Conservation (phyloP, 306 rosid species). For the Trifolium subterraneum region DNA sequence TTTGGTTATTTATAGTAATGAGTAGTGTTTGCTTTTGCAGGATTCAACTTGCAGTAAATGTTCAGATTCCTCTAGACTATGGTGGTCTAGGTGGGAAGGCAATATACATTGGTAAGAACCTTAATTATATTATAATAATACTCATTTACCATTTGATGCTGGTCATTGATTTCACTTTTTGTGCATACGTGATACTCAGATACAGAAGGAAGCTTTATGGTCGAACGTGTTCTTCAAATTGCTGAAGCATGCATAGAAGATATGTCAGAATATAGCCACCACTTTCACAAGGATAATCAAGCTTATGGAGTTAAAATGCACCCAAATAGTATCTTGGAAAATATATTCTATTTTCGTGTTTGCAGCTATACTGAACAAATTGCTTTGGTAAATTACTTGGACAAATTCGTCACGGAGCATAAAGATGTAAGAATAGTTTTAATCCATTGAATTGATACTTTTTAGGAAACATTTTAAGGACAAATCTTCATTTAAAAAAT, state of each 20-base stretch:
- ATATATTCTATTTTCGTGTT: slow-evolving; percentile 76
- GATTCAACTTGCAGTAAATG: slow-evolving; percentile 95
- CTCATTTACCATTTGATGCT: slow-evolving; percentile 31
- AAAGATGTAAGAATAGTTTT: slow-evolving; percentile 69
- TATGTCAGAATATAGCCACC: slow-evolving; percentile 61
- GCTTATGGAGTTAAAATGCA: slow-evolving; percentile 57
- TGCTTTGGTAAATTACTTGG: slow-evolving; percentile 80
- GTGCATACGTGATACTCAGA: slow-evolving; percentile 56
- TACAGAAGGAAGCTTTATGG: slow-evolving; percentile 98
- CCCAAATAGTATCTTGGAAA: slow-evolving; percentile 71
- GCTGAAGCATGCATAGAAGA: slow-evolving; percentile 89
- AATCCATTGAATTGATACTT: slow-evolving; percentile 9
- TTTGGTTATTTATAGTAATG: slow-evolving; percentile 25
- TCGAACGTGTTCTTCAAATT: slow-evolving; percentile 85
- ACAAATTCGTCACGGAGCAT: slow-evolving; percentile 82
- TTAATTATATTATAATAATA: slow-evolving; percentile 10
- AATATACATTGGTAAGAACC: slow-evolving; percentile 75
- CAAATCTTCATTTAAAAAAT: background rate
- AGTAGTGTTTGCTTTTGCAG: slow-evolving; percentile 50
- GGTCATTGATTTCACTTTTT: slow-evolving; percentile 34
- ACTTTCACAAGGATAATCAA: slow-evolving; percentile 55
- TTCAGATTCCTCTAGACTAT: slow-evolving; percentile 78
- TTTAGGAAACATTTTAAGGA: slow-evolving; percentile 6
- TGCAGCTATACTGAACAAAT: slow-evolving; percentile 96
- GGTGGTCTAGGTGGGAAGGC: slow-evolving; percentile 95